Evolutionary conservation across 805 yeast genomes (phyloP).

Genomic region (Yamadazyma paraphyllophila): DNA sequence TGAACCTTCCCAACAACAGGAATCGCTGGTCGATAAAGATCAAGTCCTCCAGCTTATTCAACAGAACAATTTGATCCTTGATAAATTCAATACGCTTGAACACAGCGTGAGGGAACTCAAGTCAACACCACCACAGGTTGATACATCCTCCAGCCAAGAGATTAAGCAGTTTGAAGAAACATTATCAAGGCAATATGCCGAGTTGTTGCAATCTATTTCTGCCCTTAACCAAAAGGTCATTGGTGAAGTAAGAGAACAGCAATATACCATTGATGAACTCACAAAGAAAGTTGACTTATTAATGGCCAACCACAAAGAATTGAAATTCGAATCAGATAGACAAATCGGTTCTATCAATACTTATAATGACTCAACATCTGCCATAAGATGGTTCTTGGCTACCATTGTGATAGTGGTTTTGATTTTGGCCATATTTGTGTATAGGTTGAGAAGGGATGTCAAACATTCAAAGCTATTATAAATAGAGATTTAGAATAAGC

Average conservation of each 20-base stretch:
- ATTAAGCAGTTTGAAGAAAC: conserved; percentile 25
- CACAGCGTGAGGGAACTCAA: not conserved
- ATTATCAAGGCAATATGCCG: conserved; percentile 29
- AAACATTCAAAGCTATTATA: conserved; percentile 59
- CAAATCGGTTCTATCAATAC: conserved; percentile 8
- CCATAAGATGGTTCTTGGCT: conserved; percentile 39
- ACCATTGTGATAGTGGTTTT: conserved; percentile 40
- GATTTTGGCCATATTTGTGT: conserved; percentile 45
- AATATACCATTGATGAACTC: conserved; percentile 30
- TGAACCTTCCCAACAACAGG: not conserved
- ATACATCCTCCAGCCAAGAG: not conserved
- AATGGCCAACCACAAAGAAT: conserved; percentile 40
- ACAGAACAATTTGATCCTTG: conserved; percentile 2
- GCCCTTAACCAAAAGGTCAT: conserved; percentile 35
- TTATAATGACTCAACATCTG: conserved; percentile 5
- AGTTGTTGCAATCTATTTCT: conserved; percentile 30
- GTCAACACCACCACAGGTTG: not conserved
- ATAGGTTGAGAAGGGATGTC: conserved; percentile 58
- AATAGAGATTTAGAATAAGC: conserved; percentile 6
- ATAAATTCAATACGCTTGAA: conserved; percentile 1
- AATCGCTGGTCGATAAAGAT: not conserved
- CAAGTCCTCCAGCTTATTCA: not conserved
- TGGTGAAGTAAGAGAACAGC: conserved; percentile 43
- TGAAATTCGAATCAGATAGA: conserved; percentile 26
- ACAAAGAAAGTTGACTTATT: conserved; percentile 39